These are phyloP conservation scores for Lathyrus tuberosus DNA, from an alignment of 306 rosid genomes.

Conservation along the genomic window DNA sequence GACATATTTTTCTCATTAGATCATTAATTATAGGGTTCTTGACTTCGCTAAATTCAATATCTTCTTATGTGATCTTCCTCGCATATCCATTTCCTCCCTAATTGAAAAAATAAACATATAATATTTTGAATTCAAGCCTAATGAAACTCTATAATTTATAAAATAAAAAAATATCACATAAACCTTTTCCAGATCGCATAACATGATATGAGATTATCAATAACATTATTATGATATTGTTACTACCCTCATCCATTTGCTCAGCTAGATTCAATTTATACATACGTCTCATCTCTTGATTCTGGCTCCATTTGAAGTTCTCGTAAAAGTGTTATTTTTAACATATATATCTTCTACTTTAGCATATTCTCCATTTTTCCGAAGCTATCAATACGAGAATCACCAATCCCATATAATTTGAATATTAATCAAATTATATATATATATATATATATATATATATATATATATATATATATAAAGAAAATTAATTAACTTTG, in stretches of 20 bases:
- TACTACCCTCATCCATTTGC: not conserved
- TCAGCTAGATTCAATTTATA: not conserved
- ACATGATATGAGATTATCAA: not conserved
- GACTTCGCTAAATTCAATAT: constrained; percentile 34
- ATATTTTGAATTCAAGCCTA: not conserved
- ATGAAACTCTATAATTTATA: not conserved
- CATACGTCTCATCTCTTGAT: constrained; percentile 60
- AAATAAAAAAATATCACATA: not conserved
- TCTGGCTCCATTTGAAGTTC: constrained; percentile 53
- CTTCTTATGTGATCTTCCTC: constrained; percentile 45
- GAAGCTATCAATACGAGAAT: constrained; percentile 55
- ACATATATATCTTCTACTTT: constrained; percentile 53
- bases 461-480: no score
- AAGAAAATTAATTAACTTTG: no score
- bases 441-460: no score
- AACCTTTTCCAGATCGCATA: no score
- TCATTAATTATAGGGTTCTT: constrained; percentile 45
- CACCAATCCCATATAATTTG: not conserved
- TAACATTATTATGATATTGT: not conserved
- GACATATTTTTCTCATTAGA: no score
- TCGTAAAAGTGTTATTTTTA: constrained; percentile 25
- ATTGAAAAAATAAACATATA: not conserved
- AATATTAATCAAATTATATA: not conserved
- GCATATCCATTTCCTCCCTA: constrained; percentile 63
- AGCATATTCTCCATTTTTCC: constrained; percentile 37